phyloP scores from a whole-genome alignment of 306 rosid species.

The Bauhinia variegata region DNA sequence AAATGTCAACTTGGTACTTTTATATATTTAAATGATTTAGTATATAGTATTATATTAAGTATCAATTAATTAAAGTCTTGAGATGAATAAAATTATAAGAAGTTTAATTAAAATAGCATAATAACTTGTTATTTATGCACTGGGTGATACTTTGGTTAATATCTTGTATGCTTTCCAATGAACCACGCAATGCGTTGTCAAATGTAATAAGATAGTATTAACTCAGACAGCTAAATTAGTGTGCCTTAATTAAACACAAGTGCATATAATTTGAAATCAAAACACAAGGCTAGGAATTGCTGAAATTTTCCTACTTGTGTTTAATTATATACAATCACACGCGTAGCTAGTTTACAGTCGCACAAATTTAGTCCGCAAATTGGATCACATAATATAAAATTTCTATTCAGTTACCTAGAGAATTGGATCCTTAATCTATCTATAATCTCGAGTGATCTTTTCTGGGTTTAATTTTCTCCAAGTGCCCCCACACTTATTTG shows the following conservation, averaged over 20 bases:
- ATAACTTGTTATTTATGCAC: no score
- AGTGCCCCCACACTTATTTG: constrained; percentile 43
- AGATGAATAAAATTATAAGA: no score
- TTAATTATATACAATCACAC: constrained; percentile 23
- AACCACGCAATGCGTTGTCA: not conserved
- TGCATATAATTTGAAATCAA: constrained; percentile 20
- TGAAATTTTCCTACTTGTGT: not conserved
- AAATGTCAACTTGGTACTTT: constrained; percentile 12
- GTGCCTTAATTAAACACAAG: constrained; percentile 20
- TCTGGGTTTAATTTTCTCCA: constrained; percentile 27
- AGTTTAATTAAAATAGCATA: no score
- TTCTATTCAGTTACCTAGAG: constrained; percentile 10
- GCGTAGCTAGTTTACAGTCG: constrained; percentile 26
- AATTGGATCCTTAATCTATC: constrained; percentile 39
- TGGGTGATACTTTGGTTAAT: no score
- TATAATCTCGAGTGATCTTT: constrained; percentile 32
- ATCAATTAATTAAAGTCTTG: no score
- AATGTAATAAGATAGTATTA: not conserved
- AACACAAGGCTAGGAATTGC: constrained; percentile 21
- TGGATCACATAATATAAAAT: constrained; percentile 31
- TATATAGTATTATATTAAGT: no score
- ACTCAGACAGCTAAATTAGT: constrained; percentile 27
- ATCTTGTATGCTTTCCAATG: no score
- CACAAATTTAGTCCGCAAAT: constrained; percentile 30
- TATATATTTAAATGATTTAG: no score